Evolutionary conservation across 2,329 filamentous ascomycete genomes (phyloP), one percentile per base, ranked within the genome.

Genomic region (Talaromyces sp.): DNA sequence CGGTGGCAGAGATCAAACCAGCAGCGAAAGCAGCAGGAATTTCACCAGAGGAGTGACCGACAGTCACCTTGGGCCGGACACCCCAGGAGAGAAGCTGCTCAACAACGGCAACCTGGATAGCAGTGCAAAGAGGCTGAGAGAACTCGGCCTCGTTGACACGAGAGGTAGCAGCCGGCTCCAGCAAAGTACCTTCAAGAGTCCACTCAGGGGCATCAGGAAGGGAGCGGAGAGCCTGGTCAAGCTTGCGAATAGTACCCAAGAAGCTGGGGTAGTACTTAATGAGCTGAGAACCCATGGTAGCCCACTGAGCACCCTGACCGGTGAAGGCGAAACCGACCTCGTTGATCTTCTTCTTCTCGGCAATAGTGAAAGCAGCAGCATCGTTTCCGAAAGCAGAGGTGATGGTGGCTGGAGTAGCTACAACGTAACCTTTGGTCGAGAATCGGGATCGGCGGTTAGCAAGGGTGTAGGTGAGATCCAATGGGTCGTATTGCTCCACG

Each of bases 1-100:
- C 80, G 75, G 1, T 54, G 27, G 50, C 50, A 35, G 49, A 54
- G 57, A 69, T 61, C 67, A 66, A 56, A 14, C 75, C 78, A 3
- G 79, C 72, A 1, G 82, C 80, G 64, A 81, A 84, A 0, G 83
- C 82, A 3, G 82, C 82, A 3, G 71, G 81, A 35, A 84, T 82
- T 65, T 85, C 83, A 14, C 83, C 83, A 59, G 75, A 79, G 0
- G 81, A 83, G 67, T 85, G 83, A 0, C 82, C 82, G 1, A 78
- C 71, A 0, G 83, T 80, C 3, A 73, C 74, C 0, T 68, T 57
- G 0, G 82, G 81, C 10, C 63, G 62, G 16, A 85, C 71, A 0
- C 76, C 76, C 76, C 78, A 83, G 1, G 77, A 79, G 27, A 75
- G 60, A 2, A 86, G 70, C 2, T 85, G 70, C 11, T 80, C 75